Percentiles rank a stretch among this genome's conserved stretches.
These are phyloP conservation scores for Aspergillus fijiensis DNA, from an alignment of 2,329 filamentous ascomycete species.

Conservation along the genomic window DNA sequence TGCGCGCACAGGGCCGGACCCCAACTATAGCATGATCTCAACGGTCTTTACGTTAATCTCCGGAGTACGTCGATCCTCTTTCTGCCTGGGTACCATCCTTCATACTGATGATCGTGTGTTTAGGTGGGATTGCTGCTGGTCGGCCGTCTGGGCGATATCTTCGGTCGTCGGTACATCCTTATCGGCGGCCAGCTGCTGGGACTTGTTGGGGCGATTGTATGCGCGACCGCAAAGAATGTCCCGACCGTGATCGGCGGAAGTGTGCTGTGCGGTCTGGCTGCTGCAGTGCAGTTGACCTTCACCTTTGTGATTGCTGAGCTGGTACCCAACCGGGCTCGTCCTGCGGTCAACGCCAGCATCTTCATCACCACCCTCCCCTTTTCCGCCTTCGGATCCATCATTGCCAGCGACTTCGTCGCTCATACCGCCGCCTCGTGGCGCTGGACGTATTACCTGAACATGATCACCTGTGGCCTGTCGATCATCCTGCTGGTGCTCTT, in stretches of 20 bases:
- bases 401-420: constrained; percentile 47
- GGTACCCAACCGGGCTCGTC: constrained; percentile 41
- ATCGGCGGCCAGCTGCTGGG: constrained; percentile 31
- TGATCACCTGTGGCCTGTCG: constrained; percentile 43
- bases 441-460: constrained; percentile 52
- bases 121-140: constrained; percentile 32
- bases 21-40: constrained; percentile 30
- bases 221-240: constrained; percentile 38
- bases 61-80: neutral
- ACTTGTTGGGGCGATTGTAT: constrained; percentile 40
- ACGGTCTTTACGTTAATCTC: constrained; percentile 27
- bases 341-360: constrained; percentile 32
- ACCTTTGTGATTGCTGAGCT: constrained; percentile 40
- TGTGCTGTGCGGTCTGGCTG: constrained; percentile 40
- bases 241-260: constrained; percentile 40
- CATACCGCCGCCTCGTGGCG: constrained; percentile 49
- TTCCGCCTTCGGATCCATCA: constrained; percentile 42
- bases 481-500: constrained; percentile 5
- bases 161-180: constrained; percentile 38
- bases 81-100: neutral
- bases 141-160: constrained; percentile 36
- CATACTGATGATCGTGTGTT: neutral
- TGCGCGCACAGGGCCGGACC: constrained; percentile 20
- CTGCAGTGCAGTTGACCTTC: constrained; percentile 40
- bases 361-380: constrained; percentile 36